A percentile compares a stretch with the other conserved stretches of the same genome.
Evolutionary conservation across 2,329 filamentous ascomycete genomes (phyloP).

Genomic region (Aspergillus aculeatinus): DNA sequence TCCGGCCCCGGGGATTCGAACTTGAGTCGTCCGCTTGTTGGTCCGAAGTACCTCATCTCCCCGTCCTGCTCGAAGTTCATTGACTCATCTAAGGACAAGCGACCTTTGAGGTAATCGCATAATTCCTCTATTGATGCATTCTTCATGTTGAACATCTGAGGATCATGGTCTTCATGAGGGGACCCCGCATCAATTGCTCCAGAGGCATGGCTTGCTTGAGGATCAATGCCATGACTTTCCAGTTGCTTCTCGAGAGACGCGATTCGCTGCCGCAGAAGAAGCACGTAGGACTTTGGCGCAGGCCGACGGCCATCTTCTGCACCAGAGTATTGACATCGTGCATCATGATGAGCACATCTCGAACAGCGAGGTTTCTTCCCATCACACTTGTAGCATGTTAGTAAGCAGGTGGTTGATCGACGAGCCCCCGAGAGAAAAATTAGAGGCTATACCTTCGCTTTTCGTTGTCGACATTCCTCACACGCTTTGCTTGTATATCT

Average conservation of each 20-base stretch:
- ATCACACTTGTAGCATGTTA: conserved; percentile 29
- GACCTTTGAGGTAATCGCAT: conserved; percentile 30
- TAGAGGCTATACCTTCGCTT: conserved; percentile 33
- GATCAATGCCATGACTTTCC: conserved; percentile 30
- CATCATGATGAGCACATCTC: conserved; percentile 30
- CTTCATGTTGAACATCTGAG: neutral
- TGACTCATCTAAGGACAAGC: conserved; percentile 37
- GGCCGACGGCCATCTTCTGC: conserved; percentile 38
- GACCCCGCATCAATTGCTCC: neutral
- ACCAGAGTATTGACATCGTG: conserved; percentile 32
- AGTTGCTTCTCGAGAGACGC: conserved; percentile 33
- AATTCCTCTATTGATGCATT: conserved; percentile 20
- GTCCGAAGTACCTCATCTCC: conserved; percentile 39
- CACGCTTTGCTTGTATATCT: conserved; percentile 36
- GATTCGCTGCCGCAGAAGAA: conserved; percentile 35
- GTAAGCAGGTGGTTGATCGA: neutral
- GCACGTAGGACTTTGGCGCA: conserved; percentile 37
- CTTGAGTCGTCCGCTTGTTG: conserved; percentile 37
- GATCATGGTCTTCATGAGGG: neutral
- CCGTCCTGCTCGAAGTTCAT: conserved; percentile 38
- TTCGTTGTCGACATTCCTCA: conserved; percentile 38
- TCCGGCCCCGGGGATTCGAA: conserved; percentile 23
- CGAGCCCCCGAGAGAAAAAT: neutral
- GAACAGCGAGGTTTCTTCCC: conserved; percentile 34
- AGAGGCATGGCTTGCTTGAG: conserved; percentile 21